These are phyloP conservation scores for Eucalyptus regnans DNA, from an alignment of 345 rosid species.

Conservation along the genomic window DNA sequence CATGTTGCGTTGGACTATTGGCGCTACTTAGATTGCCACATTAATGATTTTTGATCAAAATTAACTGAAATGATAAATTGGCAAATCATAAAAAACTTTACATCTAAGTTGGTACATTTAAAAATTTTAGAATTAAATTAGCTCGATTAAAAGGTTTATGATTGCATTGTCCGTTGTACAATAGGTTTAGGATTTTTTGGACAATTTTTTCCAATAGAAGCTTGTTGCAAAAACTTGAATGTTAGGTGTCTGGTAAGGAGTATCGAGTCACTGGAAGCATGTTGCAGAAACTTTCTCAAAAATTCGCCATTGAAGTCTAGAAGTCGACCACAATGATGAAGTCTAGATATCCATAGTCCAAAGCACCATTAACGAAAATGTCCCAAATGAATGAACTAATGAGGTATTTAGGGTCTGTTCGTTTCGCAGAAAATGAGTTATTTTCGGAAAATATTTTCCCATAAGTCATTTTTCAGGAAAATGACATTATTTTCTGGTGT, in stretches of 20 bases:
- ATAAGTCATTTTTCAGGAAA: no score
- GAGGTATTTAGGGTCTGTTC: background rate
- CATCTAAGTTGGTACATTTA: background rate
- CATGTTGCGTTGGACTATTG: accelerated
- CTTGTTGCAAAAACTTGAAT: background rate
- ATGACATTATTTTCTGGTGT: no score
- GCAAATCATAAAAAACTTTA: background rate
- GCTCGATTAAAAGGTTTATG: background rate
- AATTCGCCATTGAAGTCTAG: background rate
- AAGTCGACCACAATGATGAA: background rate
- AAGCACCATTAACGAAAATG: background rate
- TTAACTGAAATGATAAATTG: background rate
- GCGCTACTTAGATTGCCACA: accelerated
- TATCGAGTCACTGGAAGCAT: background rate
- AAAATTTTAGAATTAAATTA: background rate
- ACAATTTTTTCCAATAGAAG: background rate
- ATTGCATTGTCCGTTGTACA: accelerated
- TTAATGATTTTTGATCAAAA: background rate
- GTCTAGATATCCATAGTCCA: background rate
- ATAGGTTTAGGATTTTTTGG: background rate
- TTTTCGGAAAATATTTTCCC: no score
- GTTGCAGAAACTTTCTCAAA: background rate
- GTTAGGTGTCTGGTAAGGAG: background rate
- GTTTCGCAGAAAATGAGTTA: no score
- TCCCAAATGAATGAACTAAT: background rate